Conservation (phyloP, 1,139 yeast genomes). For the Candida gigantensis region DNA sequence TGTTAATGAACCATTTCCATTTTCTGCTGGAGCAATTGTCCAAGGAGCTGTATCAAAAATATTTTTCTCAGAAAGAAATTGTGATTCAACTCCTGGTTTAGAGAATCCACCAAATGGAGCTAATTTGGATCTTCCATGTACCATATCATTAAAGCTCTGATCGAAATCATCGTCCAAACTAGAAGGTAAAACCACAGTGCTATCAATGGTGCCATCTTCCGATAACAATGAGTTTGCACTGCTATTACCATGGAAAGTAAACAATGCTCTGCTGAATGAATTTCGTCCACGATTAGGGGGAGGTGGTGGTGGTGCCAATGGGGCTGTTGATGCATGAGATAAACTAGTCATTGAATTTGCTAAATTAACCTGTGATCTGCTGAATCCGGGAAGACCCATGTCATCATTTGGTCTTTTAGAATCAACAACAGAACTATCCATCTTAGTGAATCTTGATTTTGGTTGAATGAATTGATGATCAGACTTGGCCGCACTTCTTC, state of each 20-base stretch:
- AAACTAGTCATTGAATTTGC: conserved; percentile 24
- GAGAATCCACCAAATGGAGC: conserved; percentile 84
- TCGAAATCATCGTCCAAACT: conserved; percentile 23
- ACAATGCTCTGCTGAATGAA: conserved; percentile 18
- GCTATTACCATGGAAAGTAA: conserved; percentile 29
- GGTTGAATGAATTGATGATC: conserved; percentile 44
- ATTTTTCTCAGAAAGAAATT: conserved; percentile 47
- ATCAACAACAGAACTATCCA: conserved; percentile 43
- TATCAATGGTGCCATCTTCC: conserved; percentile 17
- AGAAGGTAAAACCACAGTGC: conserved; percentile 9
- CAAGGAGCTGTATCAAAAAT: conserved; percentile 76
- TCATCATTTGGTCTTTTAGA: conserved; percentile 32
- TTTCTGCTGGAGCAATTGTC: conserved; percentile 65
- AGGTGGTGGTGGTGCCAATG: conserved; percentile 14
- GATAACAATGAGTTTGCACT: conserved; percentile 35
- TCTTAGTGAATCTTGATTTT: conserved; percentile 32
- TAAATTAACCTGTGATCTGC: conserved; percentile 25
- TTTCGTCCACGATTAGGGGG: conserved; percentile 18
- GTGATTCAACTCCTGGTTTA: conserved; percentile 48
- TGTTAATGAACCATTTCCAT: conserved; percentile 85
- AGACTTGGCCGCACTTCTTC: conserved; percentile 8
- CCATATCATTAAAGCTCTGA: conserved; percentile 30
- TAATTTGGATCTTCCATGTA: conserved; percentile 35
- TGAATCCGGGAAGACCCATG: conserved; percentile 41
- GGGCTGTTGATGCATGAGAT: conserved; percentile 9